Evolutionary conservation across 352 stramenopile genomes (phyloP), one percentile per base, ranked within the genome.

Genomic region (Pythium utonaiense): DNA sequence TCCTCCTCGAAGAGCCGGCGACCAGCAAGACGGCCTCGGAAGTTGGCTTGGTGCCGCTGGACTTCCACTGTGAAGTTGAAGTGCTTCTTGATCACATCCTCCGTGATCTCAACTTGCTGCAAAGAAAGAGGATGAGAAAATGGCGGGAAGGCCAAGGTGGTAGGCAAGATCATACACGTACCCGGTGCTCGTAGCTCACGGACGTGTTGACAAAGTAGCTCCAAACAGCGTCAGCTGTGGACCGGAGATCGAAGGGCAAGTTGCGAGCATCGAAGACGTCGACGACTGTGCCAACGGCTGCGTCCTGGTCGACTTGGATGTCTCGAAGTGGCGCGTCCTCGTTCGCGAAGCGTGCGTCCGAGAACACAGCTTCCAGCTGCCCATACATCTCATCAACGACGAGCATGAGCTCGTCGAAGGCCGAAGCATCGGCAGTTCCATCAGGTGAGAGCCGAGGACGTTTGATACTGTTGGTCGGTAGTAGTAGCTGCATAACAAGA

Each of bases 1-100:
- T 81, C 64, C 4, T 45, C 49, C 16, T 74, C 65, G 10, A 61
- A 64, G 33, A 71, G 54, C 25, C 62, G 47, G 8, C 62, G 62
- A 3, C 42, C 62, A 2, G 50, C 55, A 12, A 69, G 41, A 10
- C 62, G 62, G 3, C 62, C 62, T 9, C 55, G 50, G 28, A 69
- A 69, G 36, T 48, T 40, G 27, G 54, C 53, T 30, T 61, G 44
- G 38, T 64, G 42, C 2, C 55, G 62, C 30, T 69, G 53, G 16
- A 64, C 49, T 24, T 64, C 34, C 14, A 69, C 62, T 14, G 52
- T 36, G 27, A 69, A 69, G 21, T 49, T 50, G 33, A 69, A 63
- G 41, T 69, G 55, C 42, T 62, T 61, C 28, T 69, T 69, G 33
- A 69, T 40, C 40, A 60, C 48, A 6, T 63, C 55, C 22, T 69